Conservation (phyloP, 768 basidiomycete species). For the Mycena filopes region DNA sequence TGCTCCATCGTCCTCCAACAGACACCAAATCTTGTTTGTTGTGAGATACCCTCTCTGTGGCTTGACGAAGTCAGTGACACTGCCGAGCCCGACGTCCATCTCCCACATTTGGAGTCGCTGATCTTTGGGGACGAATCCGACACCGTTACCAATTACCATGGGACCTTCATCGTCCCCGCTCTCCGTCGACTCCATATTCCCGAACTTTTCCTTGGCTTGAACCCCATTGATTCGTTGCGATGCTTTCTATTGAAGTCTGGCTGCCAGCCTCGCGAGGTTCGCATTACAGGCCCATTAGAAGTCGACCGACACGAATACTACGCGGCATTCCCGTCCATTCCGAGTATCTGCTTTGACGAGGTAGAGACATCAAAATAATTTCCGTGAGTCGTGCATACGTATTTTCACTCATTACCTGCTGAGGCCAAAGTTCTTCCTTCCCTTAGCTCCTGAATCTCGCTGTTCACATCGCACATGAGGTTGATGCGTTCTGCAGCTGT, state of each 20-base stretch:
- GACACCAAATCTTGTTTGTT: background rate
- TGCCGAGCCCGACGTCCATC: background rate
- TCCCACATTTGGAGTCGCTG: background rate
- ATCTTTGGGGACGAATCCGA: background rate
- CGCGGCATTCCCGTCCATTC: background rate
- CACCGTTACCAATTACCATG: background rate
- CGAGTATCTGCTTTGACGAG: background rate
- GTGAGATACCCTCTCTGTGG: background rate
- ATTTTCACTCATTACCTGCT: no score
- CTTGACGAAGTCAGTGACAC: background rate
- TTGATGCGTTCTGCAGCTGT: no score
- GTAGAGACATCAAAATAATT: no score
- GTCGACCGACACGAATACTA: background rate
- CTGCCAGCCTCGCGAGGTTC: background rate
- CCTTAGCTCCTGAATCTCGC: no score
- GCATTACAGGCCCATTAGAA: background rate
- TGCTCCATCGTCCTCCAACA: background rate
- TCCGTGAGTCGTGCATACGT: no score
- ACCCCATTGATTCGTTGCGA: background rate
- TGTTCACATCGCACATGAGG: no score
- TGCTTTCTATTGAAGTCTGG: background rate
- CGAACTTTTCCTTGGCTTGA: background rate
- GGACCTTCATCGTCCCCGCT: background rate
- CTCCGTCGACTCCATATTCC: background rate
- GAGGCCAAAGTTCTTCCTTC: no score